Base-by-base conservation (phyloP, 192 early-diverging fungal genomes). In the Coemansia sp. region DNA sequence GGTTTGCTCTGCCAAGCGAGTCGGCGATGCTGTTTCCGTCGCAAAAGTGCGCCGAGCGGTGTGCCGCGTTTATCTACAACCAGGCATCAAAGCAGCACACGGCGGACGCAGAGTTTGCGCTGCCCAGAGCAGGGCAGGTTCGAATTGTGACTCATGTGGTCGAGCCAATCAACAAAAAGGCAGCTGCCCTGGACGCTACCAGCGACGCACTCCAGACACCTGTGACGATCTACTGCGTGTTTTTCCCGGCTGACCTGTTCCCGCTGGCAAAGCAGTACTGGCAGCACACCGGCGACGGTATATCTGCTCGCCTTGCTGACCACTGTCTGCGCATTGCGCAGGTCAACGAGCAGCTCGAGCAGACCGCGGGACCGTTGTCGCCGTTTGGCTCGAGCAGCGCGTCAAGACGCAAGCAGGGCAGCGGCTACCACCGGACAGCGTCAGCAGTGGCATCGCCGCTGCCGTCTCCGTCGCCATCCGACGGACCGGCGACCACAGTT, bases 271-370 rank as follows among this genome's bases (percentile, higher is more conserved):
- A 98, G 73, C 88, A 87, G 82, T 96, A 89, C 70, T 99, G 96
- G 96, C 95, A 97, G 80, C 96, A 99, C 75, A 74, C 93, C 6
- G 96, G 96, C 29, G 92, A 93, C 48, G 92, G 89, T 49, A 86
- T 99, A 30, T 89, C 91, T 1, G 93, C 93, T 3, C 88, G 96
- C 38, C 85, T 92, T 75, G 96, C 96, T 0, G 87, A 92, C 38
- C 89, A 91, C 60, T 92, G 90, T 70, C 69, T 99, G 57, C 76
- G 85, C 40, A 80, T 93, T 25, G 73, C 95, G 52, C 84, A 61
- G 85, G 69, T 80, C 72, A 64, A 93, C 50, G 75, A 82, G 10
- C 57, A 73, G 60, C 68, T 42, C 31, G 71, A 73, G 61, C 75
- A 64, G 42, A 71, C 61, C 0, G 40, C 67, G 14, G 34, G 42